Evolutionary conservation across 1,139 yeast genomes (phyloP).

Genomic region (Pichia sp.): DNA sequence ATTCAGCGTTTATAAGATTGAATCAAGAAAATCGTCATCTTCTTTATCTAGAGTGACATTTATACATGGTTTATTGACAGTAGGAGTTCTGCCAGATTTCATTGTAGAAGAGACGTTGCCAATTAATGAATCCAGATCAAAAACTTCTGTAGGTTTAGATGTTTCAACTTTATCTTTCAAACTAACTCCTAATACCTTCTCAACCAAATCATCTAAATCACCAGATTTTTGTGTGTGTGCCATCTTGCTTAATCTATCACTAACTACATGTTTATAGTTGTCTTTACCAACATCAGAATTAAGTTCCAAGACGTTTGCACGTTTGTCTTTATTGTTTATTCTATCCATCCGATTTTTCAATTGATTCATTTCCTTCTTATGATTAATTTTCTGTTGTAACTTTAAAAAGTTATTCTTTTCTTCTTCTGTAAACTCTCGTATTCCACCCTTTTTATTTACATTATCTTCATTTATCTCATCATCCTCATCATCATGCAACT

Average conservation of each 20-base stretch:
- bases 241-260: slow-evolving; percentile 6
- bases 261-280: slow-evolving; percentile 18
- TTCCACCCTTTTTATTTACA: slow-evolving; percentile 7
- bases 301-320: slow-evolving; percentile 18
- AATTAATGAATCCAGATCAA: slow-evolving; percentile 8
- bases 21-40: slow-evolving; percentile 10
- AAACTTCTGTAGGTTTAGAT: background rate
- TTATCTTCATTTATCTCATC: slow-evolving; percentile 3
- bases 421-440: slow-evolving; percentile 19
- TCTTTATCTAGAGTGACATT: slow-evolving; percentile 2
- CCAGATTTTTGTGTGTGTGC: slow-evolving; percentile 12
- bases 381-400: slow-evolving; percentile 20
- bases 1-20: slow-evolving; percentile 1
- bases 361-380: slow-evolving; percentile 10
- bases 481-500: background rate
- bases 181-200: slow-evolving; percentile 13
- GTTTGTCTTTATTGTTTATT: slow-evolving; percentile 11
- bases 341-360: slow-evolving; percentile 15
- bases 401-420: slow-evolving; percentile 19
- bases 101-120: background rate
- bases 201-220: slow-evolving; percentile 19
- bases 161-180: slow-evolving; percentile 1
- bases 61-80: background rate
- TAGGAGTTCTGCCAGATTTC: background rate
- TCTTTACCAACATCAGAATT: slow-evolving; percentile 16